Evolutionary conservation across 2,329 filamentous ascomycete species (phyloP), one percentile per base, ranked within the genome.

Genomic region (Alternaria dauci): DNA sequence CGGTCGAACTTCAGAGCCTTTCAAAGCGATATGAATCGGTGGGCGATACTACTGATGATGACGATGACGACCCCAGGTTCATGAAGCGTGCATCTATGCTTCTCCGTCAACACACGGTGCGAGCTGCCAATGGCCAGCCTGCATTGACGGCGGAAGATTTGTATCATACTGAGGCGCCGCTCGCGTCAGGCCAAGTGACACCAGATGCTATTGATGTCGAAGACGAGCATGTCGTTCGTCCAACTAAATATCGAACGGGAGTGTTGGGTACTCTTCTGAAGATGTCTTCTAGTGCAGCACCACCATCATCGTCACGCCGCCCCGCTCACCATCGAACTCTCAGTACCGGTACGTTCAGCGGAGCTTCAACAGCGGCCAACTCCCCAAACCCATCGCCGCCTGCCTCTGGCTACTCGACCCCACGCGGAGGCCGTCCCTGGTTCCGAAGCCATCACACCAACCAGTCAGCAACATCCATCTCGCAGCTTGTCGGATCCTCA

Each of bases 181-280:
- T 74, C 8, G 71, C 62, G 12, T 86, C 84, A 16, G 84, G 83
- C 16, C 80, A 81, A 43, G 77, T 80, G 7, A 86, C 84, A 3
- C 84, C 82, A 2, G 77, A 76, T 2, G 81, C 83, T 46, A 72
- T 78, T 39, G 82, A 86, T 43, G 82, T 85, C 23, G 84, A 85
- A 48, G 85, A 87, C 43, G 84, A 87, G 57, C 92, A 91, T 71
- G 86, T 91, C 18, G 87, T 89, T 44, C 83, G 84, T 42, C 91
- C 91, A 5, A 79, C 83, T 23, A 86, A 89, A 63, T 94, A 92
- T 74, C 87, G 89, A 51, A 89, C 89, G 30, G 91, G 92, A 30
- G 87, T 94, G 47, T 81, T 96, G 1, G 88, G 89, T 2, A 89
- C 88, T 0, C 81, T 96, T 0, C 81, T 95, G 51, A 91, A 89